Base-by-base conservation (phyloP, 2,329 filamentous ascomycete species). In the Colletotrichum orbiculare region DNA sequence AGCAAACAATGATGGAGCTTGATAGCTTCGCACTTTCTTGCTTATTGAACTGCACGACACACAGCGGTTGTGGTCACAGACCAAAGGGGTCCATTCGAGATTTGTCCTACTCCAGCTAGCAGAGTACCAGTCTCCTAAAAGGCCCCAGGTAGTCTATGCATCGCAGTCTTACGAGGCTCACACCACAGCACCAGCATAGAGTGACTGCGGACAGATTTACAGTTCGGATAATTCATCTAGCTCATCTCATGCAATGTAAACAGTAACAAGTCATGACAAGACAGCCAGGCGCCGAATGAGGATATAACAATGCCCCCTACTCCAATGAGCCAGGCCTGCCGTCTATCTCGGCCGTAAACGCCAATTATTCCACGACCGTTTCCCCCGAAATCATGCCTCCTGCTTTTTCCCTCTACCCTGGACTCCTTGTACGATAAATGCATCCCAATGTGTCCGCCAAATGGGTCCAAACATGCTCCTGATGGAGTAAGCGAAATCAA, bases 371-470 rank as follows among this genome's bases (percentile, higher is more conserved):
- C 56, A 41, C 53, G 48, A 53, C 41, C 62, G 9, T 48, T 35
- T 42, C 46, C 46, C 34, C 46, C 37, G 17, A 50, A 50, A 59
- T 42, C 15, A 35, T 41, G 49, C 61, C 41, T 61, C 49, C 50
- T 33, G 25, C 49, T 41, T 56, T 53, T 61, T 63, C 56, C 41
- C 52, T 65, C 59, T 62, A 62, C 55, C 35, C 46, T 52, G 15
- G 52, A 63, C 63, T 65, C 63, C 63, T n/a, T 65, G 52, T 56
- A 56, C 34, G 5, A 37, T 39, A 58, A 37, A 65, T 65, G 63
- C 58, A 50, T 52, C 57, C 46, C 55, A 61, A 43, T 17, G 8
- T 38, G 33, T 46, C 8, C 42, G 38, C 11, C 25, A 13, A 9
- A 4, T 35, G 45, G n/a, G 9, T 17, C 25, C 25, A 57, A 62